Evolutionary conservation across 176 grass and related monocot species (phyloP).

Genomic region (Oryza officinalis): DNA sequence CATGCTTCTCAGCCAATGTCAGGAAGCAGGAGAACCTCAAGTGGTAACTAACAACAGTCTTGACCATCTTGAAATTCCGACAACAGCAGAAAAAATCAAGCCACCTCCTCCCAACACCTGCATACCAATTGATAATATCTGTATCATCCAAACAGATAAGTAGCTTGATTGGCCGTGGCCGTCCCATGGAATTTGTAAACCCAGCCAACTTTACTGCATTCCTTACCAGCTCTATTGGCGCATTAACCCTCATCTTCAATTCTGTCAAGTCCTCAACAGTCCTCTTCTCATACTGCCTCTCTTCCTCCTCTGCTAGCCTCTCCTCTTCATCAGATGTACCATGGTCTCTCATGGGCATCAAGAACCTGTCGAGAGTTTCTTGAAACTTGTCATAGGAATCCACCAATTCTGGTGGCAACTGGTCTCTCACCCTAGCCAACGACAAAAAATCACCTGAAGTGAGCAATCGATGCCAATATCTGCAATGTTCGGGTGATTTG

Average conservation of each 20-base stretch:
- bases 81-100: constrained; percentile 94
- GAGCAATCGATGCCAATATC: constrained; percentile 75
- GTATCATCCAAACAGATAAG: constrained; percentile 88
- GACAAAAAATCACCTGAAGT: constrained; percentile 84
- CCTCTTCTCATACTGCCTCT: constrained; percentile 66
- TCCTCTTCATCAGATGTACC: constrained; percentile 55
- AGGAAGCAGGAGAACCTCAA: constrained; percentile 97
- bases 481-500: constrained; percentile 53
- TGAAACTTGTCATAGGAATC: constrained; percentile 85
- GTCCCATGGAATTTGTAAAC: constrained; percentile 89
- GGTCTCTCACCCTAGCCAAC: constrained; percentile 66
- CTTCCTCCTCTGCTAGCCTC: constrained; percentile 65
- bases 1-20: constrained; percentile 90
- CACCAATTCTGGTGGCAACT: constrained; percentile 65
- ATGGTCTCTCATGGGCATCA: constrained; percentile 53
- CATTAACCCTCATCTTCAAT: constrained; percentile 77
- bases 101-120: constrained; percentile 81
- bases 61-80: constrained; percentile 84
- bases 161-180: constrained; percentile 77
- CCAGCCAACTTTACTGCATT: constrained; percentile 76
- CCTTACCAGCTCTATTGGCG: constrained; percentile 73
- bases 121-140: constrained; percentile 96
- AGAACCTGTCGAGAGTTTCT: constrained; percentile 55
- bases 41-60: constrained; percentile 82
- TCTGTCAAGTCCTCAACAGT: constrained; percentile 83